Evolutionary conservation across 345 rosid genomes (phyloP).

Genomic region (Carallia brachiata): DNA sequence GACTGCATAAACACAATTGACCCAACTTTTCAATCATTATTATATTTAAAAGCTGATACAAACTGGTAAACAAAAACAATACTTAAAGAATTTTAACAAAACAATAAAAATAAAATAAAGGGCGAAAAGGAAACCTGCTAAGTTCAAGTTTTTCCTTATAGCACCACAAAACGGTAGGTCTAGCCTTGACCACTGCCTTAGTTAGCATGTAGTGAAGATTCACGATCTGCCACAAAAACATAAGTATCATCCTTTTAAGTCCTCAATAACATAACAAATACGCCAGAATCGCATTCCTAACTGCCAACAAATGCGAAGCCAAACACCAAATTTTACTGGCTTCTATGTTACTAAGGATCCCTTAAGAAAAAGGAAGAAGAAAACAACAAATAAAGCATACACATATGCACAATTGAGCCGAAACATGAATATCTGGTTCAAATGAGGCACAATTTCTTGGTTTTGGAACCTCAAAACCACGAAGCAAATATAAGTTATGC

Average conservation of each 20-base stretch:
- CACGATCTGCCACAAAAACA: slow-evolving; percentile 55
- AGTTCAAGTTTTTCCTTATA: slow-evolving; percentile 92
- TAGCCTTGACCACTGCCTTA: slow-evolving; percentile 66
- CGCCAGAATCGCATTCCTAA: too few species aligned
- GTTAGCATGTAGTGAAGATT: slow-evolving; percentile 83
- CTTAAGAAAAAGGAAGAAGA: neutral
- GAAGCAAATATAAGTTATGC: too few species aligned
- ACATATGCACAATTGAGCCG: neutral
- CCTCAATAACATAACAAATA: too few species aligned
- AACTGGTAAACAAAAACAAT: neutral
- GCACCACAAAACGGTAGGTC: slow-evolving; percentile 88
- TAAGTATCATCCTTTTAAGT: neutral
- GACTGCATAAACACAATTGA: slow-evolving; percentile 46
- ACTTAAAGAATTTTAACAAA: neutral
- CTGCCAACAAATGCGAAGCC: too few species aligned
- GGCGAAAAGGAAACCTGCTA: slow-evolving; percentile 65
- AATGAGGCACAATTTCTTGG: too few species aligned
- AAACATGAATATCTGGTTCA: neutral
- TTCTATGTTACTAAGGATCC: too few species aligned
- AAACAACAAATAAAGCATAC: neutral
- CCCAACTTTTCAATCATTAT: neutral
- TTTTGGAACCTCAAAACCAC: too few species aligned
- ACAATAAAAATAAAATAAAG: neutral
- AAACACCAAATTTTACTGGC: too few species aligned
- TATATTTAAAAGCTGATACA: neutral